phyloP scores from a whole-genome alignment of 1,284 basidiomycete species.

The Tilletia caries region DNA sequence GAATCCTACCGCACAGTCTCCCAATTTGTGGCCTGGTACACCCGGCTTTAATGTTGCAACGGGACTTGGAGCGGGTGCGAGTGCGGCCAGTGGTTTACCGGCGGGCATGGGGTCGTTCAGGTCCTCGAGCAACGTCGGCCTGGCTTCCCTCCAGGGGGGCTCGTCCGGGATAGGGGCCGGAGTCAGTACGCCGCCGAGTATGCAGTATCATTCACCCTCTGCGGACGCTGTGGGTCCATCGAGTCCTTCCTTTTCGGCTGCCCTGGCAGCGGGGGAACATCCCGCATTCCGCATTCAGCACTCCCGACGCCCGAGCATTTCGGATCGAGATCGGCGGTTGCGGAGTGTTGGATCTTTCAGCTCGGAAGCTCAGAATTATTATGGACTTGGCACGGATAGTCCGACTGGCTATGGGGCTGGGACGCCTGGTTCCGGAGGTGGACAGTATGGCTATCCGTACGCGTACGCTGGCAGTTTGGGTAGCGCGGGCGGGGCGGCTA shows the following conservation, averaged over 20 bases:
- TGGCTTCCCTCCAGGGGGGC: neutral
- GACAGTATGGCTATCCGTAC: neutral
- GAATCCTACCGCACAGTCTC: neutral
- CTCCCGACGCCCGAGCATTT: neutral
- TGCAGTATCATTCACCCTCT: too few relatives aligned
- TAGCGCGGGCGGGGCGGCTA: neutral
- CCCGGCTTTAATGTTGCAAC: neutral
- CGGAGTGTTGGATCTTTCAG: neutral
- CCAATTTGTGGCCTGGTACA: neutral
- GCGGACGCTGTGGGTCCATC: neutral
- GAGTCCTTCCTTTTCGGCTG: neutral
- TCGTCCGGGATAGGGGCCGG: too few relatives aligned
- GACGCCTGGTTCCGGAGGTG: neutral
- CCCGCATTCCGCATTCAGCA: slow-evolving; percentile 1
- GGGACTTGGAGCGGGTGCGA: slow-evolving; percentile 12
- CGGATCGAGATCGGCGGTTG: slow-evolving; percentile 4
- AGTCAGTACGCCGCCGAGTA: too few relatives aligned
- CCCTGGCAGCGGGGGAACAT: neutral
- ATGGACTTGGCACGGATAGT: neutral
- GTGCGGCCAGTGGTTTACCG: neutral
- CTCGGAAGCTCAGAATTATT: neutral
- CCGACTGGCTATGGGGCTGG: neutral
- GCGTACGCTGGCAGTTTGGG: neutral
- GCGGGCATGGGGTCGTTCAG: slow-evolving; percentile 21
- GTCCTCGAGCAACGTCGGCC: neutral